A percentile compares a stretch with the other conserved stretches of the same genome.
These are phyloP conservation scores for Aspergillus aculeatinus DNA, from an alignment of 2,329 filamentous ascomycete genomes.

Conservation along the genomic window DNA sequence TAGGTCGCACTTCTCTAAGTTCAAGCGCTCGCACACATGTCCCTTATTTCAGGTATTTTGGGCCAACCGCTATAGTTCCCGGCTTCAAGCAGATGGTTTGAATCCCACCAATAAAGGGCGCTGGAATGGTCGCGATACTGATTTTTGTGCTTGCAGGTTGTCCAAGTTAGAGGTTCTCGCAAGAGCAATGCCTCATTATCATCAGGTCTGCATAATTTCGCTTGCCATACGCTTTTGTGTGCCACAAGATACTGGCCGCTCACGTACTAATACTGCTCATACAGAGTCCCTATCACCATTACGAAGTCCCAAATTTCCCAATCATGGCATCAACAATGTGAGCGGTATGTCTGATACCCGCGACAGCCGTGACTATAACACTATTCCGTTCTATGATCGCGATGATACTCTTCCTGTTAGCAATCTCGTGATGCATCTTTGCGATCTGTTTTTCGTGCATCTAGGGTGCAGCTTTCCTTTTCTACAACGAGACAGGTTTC, in stretches of 20 bases:
- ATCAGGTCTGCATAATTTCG: slow-evolving; percentile 31
- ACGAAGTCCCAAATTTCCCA: slow-evolving; percentile 33
- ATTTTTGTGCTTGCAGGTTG: slow-evolving; percentile 54
- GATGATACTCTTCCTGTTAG: slow-evolving; percentile 70
- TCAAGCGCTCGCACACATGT: slow-evolving; percentile 52
- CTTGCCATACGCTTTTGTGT: neutral
- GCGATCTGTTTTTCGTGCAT: slow-evolving; percentile 77
- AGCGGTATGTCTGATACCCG: slow-evolving; percentile 23
- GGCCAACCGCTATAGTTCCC: slow-evolving; percentile 84
- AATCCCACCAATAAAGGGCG: neutral
- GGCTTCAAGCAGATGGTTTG: slow-evolving; percentile 88
- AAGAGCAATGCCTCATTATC: slow-evolving; percentile 42
- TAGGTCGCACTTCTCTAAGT: slow-evolving; percentile 40
- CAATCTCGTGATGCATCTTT: slow-evolving; percentile 71
- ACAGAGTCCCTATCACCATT: slow-evolving; percentile 39
- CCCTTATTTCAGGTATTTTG: slow-evolving; percentile 88
- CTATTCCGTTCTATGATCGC: slow-evolving; percentile 71
- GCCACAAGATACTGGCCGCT: neutral
- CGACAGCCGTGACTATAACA: slow-evolving; percentile 37
- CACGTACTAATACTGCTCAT: neutral
- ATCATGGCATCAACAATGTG: slow-evolving; percentile 20
- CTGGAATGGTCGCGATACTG: neutral
- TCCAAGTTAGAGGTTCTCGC: slow-evolving; percentile 57
- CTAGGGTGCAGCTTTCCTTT: slow-evolving; percentile 87
- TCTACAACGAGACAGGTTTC: slow-evolving; percentile 68